Evolutionary conservation across 192 early-diverging fungal genomes (phyloP).

Genomic region (Backusella westeae): DNA sequence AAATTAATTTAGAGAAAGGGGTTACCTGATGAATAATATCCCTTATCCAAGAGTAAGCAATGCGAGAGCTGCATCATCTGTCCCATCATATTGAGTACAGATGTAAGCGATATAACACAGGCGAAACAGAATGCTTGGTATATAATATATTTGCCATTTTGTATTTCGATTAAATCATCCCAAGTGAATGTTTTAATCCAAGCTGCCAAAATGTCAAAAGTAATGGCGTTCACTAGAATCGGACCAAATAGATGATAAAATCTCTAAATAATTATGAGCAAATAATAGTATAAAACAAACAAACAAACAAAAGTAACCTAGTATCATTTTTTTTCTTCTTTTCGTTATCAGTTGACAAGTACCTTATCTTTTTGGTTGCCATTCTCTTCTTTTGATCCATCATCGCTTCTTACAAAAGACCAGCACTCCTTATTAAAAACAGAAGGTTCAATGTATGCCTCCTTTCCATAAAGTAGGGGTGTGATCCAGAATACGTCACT

Average conservation of each 20-base stretch:
- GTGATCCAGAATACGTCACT: conserved; percentile 1
- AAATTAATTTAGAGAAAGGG: neutral
- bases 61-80: conserved; percentile 5
- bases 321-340: neutral
- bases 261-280: conserved; percentile 3
- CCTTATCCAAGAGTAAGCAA: neutral
- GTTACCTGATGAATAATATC: conserved; percentile 19
- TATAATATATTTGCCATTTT: neutral
- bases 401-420: neutral
- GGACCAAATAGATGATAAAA: conserved; percentile 13
- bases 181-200: conserved; percentile 6
- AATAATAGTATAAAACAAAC: neutral
- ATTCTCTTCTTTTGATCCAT: neutral
- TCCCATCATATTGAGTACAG: conserved; percentile 9
- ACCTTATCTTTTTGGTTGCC: neutral
- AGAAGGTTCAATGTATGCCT: neutral
- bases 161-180: conserved; percentile 7
- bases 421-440: neutral
- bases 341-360: neutral
- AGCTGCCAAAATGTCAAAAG: conserved; percentile 3
- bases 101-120: neutral
- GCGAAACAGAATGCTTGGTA: neutral
- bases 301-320: neutral
- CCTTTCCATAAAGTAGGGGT: conserved; percentile 2
- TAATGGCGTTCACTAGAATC: neutral